These are phyloP conservation scores for Torulaspora globosa DNA, from an alignment of 1,139 yeast genomes.

Conservation along the genomic window DNA sequence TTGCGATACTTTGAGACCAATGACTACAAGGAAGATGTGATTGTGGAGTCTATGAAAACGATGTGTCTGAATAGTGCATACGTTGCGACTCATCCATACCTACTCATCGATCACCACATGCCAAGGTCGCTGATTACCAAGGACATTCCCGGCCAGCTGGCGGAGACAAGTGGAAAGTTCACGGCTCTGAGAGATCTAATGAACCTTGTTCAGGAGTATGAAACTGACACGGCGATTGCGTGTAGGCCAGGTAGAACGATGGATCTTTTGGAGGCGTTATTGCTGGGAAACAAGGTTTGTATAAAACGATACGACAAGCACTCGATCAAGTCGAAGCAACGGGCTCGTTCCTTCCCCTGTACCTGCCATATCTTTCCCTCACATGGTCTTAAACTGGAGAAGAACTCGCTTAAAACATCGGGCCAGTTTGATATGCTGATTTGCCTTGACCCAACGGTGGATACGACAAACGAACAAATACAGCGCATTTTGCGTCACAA, in stretches of 20 bases:
- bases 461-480: slow-evolving; percentile 41
- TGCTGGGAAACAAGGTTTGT: slow-evolving; percentile 64
- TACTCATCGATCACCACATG: slow-evolving; percentile 77
- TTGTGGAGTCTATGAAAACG: slow-evolving; percentile 64
- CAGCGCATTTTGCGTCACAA: slow-evolving; percentile 24
- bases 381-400: slow-evolving; percentile 32
- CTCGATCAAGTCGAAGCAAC: slow-evolving; percentile 38
- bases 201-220: slow-evolving; percentile 40
- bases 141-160: slow-evolving; percentile 71
- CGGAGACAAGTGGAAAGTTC: slow-evolving; percentile 85
- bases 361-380: slow-evolving; percentile 47
- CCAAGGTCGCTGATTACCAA: slow-evolving; percentile 76
- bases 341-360: slow-evolving; percentile 30
- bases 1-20: slow-evolving; percentile 75
- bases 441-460: slow-evolving; percentile 68
- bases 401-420: slow-evolving; percentile 28
- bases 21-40: slow-evolving; percentile 50
- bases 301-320: slow-evolving; percentile 68
- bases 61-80: slow-evolving; percentile 70
- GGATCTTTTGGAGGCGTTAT: slow-evolving; percentile 73
- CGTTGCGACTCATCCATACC: slow-evolving; percentile 84
- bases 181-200: slow-evolving; percentile 59
- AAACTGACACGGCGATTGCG: slow-evolving; percentile 48
- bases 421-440: slow-evolving; percentile 56
- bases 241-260: slow-evolving; percentile 59